These are phyloP conservation scores for Gigaspora rosea DNA, from an alignment of 192 early-diverging fungal genomes.

Conservation along the genomic window DNA sequence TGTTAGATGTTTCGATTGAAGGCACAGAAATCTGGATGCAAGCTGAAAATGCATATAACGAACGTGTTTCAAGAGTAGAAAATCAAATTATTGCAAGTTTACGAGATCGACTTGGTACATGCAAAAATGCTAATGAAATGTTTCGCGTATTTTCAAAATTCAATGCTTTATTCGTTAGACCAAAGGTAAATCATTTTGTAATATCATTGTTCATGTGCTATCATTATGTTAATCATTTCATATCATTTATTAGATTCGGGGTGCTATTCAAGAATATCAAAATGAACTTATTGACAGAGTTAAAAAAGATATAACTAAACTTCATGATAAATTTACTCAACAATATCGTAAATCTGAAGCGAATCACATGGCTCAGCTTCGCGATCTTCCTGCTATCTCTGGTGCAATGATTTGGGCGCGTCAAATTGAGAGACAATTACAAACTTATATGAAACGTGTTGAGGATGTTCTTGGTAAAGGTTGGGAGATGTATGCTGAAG, in stretches of 20 bases:
- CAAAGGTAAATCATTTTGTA: conserved; percentile 61
- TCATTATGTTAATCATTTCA: not conserved
- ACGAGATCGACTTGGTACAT: conserved; percentile 91
- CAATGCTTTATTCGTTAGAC: conserved; percentile 98
- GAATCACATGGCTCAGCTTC: conserved; percentile 83
- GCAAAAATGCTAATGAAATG: conserved; percentile 98
- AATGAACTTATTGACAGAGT: conserved; percentile 96
- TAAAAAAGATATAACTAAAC: conserved; percentile 94
- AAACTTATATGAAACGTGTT: conserved; percentile 93
- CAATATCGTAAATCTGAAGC: conserved; percentile 91
- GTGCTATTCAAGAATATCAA: conserved; percentile 99
- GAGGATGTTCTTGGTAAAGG: conserved; percentile 97
- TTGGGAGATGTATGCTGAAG: conserved; percentile 97
- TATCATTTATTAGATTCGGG: conserved; percentile 72
- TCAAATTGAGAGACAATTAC: conserved; percentile 97
- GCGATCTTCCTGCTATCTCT: conserved; percentile 90
- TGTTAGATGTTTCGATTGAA: conserved; percentile 89
- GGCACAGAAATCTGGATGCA: conserved; percentile 92
- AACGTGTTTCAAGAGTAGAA: conserved; percentile 92
- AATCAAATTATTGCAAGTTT: conserved; percentile 94
- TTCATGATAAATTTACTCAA: conserved; percentile 95
- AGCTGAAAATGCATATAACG: conserved; percentile 91
- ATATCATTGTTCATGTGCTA: too few relatives aligned
- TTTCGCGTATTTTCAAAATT: conserved; percentile 99
- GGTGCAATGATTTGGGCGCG: conserved; percentile 96